Evolutionary conservation across 768 basidiomycete species (phyloP), one percentile per base, ranked within the genome.

Genomic region (Clavulina sp.): DNA sequence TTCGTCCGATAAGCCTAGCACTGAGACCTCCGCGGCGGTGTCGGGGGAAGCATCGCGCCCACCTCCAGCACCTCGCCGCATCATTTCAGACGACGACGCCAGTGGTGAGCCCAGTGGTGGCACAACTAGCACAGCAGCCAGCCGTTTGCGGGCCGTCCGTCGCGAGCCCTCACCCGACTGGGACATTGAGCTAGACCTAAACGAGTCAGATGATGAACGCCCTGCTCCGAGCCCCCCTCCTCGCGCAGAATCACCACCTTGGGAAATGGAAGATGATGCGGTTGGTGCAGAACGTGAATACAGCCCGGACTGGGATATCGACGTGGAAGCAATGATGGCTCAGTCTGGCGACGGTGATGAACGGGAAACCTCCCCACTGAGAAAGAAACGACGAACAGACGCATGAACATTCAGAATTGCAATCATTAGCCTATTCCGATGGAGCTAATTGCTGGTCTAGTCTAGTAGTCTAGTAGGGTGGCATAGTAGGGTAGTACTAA

Each of bases 251-350:
- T 5, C 9, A 5, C 36, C 21, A 3, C 48, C 28, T 3, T 36
- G 29, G 30, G 38, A 31, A 9, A 6, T n/a, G 13, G 7, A n/a
- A 3, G 50, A 34, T 4, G 21, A 48, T 24, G 4, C 31, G 13
- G 51, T 9, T 38, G 34, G 9, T 9, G 34, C 9, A 9, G 34
- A 58, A 18, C 67, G 75, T 44, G 67, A 70, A 48, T 66, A 69
- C 3, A 82, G 79, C 59, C 78, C 81, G 1, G 65, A 68, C 4
- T 85, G 84, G 84, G 81, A 83, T 59, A 80, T 84, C 51, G 83
- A 84, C 57, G 68, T 74, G 3, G 13, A 26, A 26, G 26, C 13
- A 24, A 46, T 16, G 43, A 46, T 16, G 43, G 43, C 13, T 16
- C 43, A 9, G 43, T n/a, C n/a, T n/a, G n/a, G n/a, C n/a, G n/a